Base-by-base conservation (phyloP, 768 basidiomycete species). In the Pleurotus citrinopileatus region DNA sequence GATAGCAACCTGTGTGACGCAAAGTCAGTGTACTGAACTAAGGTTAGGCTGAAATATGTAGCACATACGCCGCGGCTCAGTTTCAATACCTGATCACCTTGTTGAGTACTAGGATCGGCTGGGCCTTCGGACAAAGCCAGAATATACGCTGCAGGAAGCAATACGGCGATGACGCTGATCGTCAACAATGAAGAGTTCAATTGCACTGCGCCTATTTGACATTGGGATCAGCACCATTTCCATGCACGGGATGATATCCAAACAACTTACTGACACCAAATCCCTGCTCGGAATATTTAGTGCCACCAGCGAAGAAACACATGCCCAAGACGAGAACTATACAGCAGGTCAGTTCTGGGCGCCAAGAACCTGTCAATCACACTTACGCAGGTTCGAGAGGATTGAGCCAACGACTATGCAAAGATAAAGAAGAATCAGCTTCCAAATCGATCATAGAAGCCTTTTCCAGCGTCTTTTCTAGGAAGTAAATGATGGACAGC, bases 301-400 rank as follows among this genome's bases (percentile, higher is more conserved):
- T 70, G 17, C 91, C 91, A 53, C 90, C 91, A 19, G 87, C 89
- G 60, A 93, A 92, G 71, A 93, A 93, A 63, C 91, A 92, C 91
- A 94, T 91, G 45, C 91, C 91, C 26, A 93, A 76, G 15, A 94
- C 84, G 46, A 94, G 77, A 28, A 92, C 87, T 89, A 56, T 15
- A 56, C 50, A 57, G 46, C 17, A 25, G 19, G 2, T 37, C 23
- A 27, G n/a, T 9, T 37, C 29, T 15, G 20, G 38, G 52, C 48
- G 52, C 26, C 25, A 52, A 59, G 44, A 38, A 52, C 38, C 45
- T 43, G 55, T 19, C 47, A 50, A 19, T 9, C 54, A 60, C 55
- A 67, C 86, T 67, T 72, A 91, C 89, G 73, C 55, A 91, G 71
- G 69, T 94, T 94, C 60, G 88, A 90, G 8, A 94, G 76, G 65